These are phyloP conservation scores for Aspergillus hiratsukae DNA, from an alignment of 2,329 filamentous ascomycete genomes.

Conservation along the genomic window DNA sequence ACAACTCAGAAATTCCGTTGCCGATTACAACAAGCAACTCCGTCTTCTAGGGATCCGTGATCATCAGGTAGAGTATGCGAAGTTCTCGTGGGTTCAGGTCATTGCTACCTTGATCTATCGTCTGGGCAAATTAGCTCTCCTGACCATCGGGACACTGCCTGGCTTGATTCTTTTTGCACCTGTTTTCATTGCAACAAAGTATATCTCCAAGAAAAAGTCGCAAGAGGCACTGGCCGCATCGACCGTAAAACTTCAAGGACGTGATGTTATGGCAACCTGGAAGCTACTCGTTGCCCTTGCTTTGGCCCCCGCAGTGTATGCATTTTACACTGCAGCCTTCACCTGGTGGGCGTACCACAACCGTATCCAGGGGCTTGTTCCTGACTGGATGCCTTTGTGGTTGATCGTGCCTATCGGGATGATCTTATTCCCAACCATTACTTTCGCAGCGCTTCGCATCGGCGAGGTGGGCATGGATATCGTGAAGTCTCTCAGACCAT, in stretches of 20 bases:
- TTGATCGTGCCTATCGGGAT: slow-evolving; percentile 68
- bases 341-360: slow-evolving; percentile 76
- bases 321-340: slow-evolving; percentile 71
- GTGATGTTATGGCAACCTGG: slow-evolving; percentile 91
- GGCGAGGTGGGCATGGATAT: slow-evolving; percentile 99
- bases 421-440: slow-evolving; percentile 79
- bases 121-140: slow-evolving; percentile 67
- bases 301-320: slow-evolving; percentile 75
- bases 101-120: slow-evolving; percentile 75
- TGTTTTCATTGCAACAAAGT: slow-evolving; percentile 78
- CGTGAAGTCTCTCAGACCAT: slow-evolving; percentile 83
- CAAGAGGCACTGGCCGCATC: slow-evolving; percentile 79
- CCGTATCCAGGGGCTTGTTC: slow-evolving; percentile 75
- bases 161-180: slow-evolving; percentile 84
- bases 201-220: slow-evolving; percentile 77
- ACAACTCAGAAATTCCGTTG: slow-evolving; percentile 68
- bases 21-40: slow-evolving; percentile 81
- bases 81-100: slow-evolving; percentile 72
- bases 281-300: slow-evolving; percentile 85
- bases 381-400: slow-evolving; percentile 75
- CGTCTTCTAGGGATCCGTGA: slow-evolving; percentile 83
- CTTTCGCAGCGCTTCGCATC: slow-evolving; percentile 88
- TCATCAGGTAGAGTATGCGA: slow-evolving; percentile 90
- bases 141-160: slow-evolving; percentile 77
- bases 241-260: slow-evolving; percentile 80